Evolutionary conservation across 106 monocot genomes (phyloP), one percentile per base, ranked within the genome.

Genomic region (Apostasia ramifera): DNA sequence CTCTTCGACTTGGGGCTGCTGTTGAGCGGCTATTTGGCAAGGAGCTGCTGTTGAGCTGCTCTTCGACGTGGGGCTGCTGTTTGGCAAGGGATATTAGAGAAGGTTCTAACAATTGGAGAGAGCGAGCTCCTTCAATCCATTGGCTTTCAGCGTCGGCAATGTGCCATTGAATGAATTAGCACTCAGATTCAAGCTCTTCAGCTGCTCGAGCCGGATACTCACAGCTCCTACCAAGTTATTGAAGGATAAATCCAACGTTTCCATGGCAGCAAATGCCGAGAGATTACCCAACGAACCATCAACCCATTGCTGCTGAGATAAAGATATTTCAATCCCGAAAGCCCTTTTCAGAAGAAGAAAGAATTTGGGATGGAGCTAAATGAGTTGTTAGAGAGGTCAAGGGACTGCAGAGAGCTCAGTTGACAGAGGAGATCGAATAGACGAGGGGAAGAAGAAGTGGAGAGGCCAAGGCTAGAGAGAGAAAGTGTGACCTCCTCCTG

Each of bases 341-440:
- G 70, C 39, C 70, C 70, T 39, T 59, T 47, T 46, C 70, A 70
- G 59, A 59, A 59, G 58, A 70, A 59, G 49, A 59, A 70, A 8
- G 70, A 60, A 1, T 3, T 7, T 10, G 70, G 70, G 46, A 70
- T 50, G 6, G 48, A 48, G 39, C 46, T 8, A 10, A 70, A 49
- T 10, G 59, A 59, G 59, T 70, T 70, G 10, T 39, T 38, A 6
- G 70, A 70, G 39, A 70, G 70, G 26, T 70, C 59, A 48, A 70
- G 70, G 15, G 59, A 59, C 37, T 70, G 5, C 1, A 70, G 58
- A 4, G 45, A 59, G 26, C 1, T 11, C 37, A 70, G 70, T 47
- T 59, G 1, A n/a, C 70, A 70, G 6, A 70, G 9, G 9, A 48
- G 26, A 0, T 47, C 41, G 48, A 70, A 70, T 46, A 70, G 59